Evolutionary conservation across 2,329 filamentous ascomycete genomes (phyloP).

Genomic region (Chaetomium globosum): DNA sequence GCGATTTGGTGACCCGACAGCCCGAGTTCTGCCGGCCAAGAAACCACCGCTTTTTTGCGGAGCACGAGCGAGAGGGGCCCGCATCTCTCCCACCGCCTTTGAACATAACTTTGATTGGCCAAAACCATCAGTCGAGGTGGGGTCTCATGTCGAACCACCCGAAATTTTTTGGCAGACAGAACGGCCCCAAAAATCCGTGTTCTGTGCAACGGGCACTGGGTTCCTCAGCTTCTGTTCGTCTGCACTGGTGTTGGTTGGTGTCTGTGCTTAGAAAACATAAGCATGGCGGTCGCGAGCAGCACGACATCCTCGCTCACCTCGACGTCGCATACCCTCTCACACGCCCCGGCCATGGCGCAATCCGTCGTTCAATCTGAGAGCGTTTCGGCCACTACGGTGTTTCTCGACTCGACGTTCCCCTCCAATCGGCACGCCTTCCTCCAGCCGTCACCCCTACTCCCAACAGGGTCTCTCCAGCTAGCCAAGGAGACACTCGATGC

Average conservation of each 20-base stretch:
- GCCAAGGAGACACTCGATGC: constrained; percentile 81
- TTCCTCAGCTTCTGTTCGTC: constrained; percentile 1
- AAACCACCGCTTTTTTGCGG: not conserved
- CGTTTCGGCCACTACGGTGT: constrained; percentile 49
- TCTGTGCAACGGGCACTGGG: constrained; percentile 9
- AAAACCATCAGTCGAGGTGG: constrained; percentile 13
- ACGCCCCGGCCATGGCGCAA: constrained; percentile 49
- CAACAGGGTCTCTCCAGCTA: constrained; percentile 69
- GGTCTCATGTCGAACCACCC: constrained; percentile 16
- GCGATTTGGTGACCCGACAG: not conserved
- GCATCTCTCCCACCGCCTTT: not conserved
- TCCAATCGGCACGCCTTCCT: constrained; percentile 73
- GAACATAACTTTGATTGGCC: constrained; percentile 10
- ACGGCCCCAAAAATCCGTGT: constrained; percentile 13
- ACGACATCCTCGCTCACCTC: constrained; percentile 64
- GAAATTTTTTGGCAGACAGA: constrained; percentile 22
- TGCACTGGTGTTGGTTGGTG: not conserved
- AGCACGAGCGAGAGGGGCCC: not conserved
- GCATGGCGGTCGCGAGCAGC: constrained; percentile 48
- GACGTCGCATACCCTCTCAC: constrained; percentile 65
- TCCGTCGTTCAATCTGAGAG: constrained; percentile 39
- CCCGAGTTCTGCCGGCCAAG: constrained; percentile 1
- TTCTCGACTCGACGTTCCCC: constrained; percentile 61
- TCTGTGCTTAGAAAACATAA: constrained; percentile 19
- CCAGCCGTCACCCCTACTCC: constrained; percentile 68